Base-by-base conservation (phyloP, 2,329 filamentous ascomycete species). In the Camptophora hylomeconis region DNA sequence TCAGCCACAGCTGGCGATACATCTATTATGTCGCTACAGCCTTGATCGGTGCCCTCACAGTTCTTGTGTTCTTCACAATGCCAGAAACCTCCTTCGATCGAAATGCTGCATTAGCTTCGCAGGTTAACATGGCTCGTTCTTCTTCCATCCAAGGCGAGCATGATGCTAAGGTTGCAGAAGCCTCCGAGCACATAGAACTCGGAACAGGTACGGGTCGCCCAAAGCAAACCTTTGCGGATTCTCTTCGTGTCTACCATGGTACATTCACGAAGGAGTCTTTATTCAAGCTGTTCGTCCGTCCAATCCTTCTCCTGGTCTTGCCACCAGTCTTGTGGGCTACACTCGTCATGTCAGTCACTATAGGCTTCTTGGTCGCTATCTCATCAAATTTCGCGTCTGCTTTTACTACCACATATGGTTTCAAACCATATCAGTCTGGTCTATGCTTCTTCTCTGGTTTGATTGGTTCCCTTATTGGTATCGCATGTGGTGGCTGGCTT, bases 251-350 rank as follows among this genome's bases (percentile, higher is more conserved):
- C n/a, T 65, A 54, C 35, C 46, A 53, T 32, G 50, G 52, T 3
- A 50, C 38, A 0, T 50, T 58, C 30, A 69, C 65, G 0, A 33
- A 50, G 3, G 67, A 71, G 42, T 56, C 55, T 17, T 31, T 69
- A 2, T 44, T 53, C 30, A 63, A 56, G 33, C 58, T 72, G 39
- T 54, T 62, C 31, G 20, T 62, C 5, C 61, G 68, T 0, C 67
- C 67, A 2, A 43, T 71, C 12, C 52, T 58, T 2, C 48, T 72
- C 16, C 57, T 69, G 7, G 32, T 56, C 3, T 52, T 72, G 1
- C 68, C 67, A 4, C 56, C 63, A 0, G 61, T 72, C 0, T 48
- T 72, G 3, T 72, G 67, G 67, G 63, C 63, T 3, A 62, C 67
- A 7, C 48, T 69, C 3, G 60, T 69, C 11, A 58, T 66, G 48